These are phyloP conservation scores for Geranium incanum DNA, from an alignment of 441 rosid species.

Conservation along the genomic window DNA sequence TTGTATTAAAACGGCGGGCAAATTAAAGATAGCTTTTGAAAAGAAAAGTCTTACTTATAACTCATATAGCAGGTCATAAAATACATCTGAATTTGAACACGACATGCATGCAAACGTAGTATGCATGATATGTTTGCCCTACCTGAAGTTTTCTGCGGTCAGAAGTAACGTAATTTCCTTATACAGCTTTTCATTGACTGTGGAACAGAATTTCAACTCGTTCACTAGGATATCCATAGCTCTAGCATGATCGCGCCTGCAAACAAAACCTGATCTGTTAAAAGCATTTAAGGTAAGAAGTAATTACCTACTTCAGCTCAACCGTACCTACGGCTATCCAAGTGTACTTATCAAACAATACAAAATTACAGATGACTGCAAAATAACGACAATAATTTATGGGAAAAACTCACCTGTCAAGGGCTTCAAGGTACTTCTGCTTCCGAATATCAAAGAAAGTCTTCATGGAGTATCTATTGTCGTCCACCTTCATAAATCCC, in stretches of 20 bases:
- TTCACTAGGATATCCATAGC: conserved; percentile 69
- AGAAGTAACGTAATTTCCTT: conserved; percentile 71
- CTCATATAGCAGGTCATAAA: neutral
- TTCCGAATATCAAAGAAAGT: conserved; percentile 75
- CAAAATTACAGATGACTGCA: neutral
- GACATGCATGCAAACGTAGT: neutral
- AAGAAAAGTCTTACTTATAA: neutral
- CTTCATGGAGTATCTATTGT: conserved; percentile 76
- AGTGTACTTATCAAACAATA: neutral
- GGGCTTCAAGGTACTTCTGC: conserved; percentile 77
- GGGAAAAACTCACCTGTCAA: conserved; percentile 50
- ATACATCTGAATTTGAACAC: neutral
- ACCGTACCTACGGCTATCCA: neutral
- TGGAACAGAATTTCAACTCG: conserved; percentile 68
- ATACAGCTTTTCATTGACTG: conserved; percentile 70
- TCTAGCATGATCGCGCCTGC: conserved; percentile 63
- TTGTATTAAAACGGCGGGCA: no score
- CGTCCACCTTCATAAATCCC: conserved; percentile 72
- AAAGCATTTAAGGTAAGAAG: conserved; percentile 2
- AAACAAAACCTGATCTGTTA: conserved; percentile 11
- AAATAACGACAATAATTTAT: neutral
- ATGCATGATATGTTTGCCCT: neutral
- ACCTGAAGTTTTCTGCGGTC: conserved; percentile 74
- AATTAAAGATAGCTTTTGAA: neutral
- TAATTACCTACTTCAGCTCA: neutral